Conservation (phyloP, 2,329 filamentous ascomycete genomes). For the Microcyclospora pomicola region DNA sequence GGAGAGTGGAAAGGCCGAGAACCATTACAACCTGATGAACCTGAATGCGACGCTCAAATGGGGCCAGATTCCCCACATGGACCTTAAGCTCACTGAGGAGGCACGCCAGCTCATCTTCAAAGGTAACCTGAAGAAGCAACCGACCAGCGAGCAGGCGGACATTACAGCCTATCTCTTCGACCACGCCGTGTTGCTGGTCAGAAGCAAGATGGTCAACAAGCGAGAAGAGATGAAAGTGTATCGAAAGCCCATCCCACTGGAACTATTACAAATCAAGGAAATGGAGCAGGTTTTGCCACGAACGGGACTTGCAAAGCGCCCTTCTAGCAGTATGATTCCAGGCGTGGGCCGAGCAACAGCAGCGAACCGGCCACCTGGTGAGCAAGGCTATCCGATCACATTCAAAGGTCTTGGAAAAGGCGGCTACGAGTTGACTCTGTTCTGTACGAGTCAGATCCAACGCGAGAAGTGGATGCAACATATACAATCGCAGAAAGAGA, state of each 20-base stretch:
- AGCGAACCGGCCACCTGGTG: constrained; percentile 31
- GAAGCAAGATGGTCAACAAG: constrained; percentile 85
- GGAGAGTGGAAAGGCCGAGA: constrained; percentile 93
- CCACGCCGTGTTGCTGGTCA: constrained; percentile 81
- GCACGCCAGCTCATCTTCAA: constrained; percentile 89
- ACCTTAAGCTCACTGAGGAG: constrained; percentile 87
- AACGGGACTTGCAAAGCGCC: constrained; percentile 65
- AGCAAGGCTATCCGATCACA: constrained; percentile 84
- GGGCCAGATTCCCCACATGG: constrained; percentile 76
- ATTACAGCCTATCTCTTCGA: constrained; percentile 95
- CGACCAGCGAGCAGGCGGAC: constrained; percentile 66
- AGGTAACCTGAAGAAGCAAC: constrained; percentile 81
- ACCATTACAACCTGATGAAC: constrained; percentile 87
- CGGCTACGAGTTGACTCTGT: constrained; percentile 84
- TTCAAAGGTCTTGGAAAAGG: constrained; percentile 93
- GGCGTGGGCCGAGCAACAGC: constrained; percentile 39
- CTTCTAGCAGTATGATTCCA: constrained; percentile 71
- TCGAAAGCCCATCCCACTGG: constrained; percentile 84
- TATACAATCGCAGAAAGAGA: constrained; percentile 81
- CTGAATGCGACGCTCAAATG: constrained; percentile 88
- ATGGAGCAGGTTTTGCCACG: constrained; percentile 93
- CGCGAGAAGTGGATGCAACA: constrained; percentile 95
- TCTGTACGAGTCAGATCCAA: constrained; percentile 69
- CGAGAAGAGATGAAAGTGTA: constrained; percentile 91
- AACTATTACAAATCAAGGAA: constrained; percentile 82